Percentiles rank a stretch among this genome's conserved stretches.
phyloP scores from a whole-genome alignment of 495 filamentous ascomycete species.

The Tirmania nivea region DNA sequence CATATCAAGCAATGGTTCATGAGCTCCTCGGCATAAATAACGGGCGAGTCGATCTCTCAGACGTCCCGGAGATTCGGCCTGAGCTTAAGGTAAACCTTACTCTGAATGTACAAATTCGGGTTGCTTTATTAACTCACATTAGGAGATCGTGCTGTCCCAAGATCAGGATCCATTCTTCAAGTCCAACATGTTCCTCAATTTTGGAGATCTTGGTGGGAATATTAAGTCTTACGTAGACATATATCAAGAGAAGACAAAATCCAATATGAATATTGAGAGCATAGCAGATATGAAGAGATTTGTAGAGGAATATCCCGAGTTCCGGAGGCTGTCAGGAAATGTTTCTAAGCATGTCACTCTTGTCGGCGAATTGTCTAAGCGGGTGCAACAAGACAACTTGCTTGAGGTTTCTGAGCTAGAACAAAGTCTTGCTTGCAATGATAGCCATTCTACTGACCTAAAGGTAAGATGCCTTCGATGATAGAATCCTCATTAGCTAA shows the following conservation, averaged over 20 bases:
- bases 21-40: conserved; percentile 85
- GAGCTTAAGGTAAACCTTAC: conserved; percentile 39
- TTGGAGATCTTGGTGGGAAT: conserved; percentile 88
- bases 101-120: neutral
- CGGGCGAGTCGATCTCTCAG: conserved; percentile 67
- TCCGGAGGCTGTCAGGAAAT: conserved; percentile 86
- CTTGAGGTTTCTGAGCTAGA: conserved; percentile 91
- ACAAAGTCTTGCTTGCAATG: conserved; percentile 89
- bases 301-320: conserved; percentile 95
- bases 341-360: conserved; percentile 96
- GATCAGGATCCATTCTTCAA: conserved; percentile 99
- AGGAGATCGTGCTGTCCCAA: conserved; percentile 83
- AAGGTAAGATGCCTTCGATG: conserved; percentile 32
- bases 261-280: conserved; percentile 80
- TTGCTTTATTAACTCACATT: neutral
- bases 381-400: conserved; percentile 61
- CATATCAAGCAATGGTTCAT: conserved; percentile 98
- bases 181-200: conserved; percentile 99
- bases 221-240: conserved; percentile 98
- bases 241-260: conserved; percentile 86
- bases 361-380: conserved; percentile 74
- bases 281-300: conserved; percentile 98
- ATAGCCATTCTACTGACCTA: conserved; percentile 72
- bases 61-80: conserved; percentile 69
- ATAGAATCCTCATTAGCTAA: conserved; percentile 8